Percentiles rank a stretch among this genome's conserved stretches.
Conservation (phyloP, 2,329 filamentous ascomycete species). For the Neofusicoccum sp. region DNA sequence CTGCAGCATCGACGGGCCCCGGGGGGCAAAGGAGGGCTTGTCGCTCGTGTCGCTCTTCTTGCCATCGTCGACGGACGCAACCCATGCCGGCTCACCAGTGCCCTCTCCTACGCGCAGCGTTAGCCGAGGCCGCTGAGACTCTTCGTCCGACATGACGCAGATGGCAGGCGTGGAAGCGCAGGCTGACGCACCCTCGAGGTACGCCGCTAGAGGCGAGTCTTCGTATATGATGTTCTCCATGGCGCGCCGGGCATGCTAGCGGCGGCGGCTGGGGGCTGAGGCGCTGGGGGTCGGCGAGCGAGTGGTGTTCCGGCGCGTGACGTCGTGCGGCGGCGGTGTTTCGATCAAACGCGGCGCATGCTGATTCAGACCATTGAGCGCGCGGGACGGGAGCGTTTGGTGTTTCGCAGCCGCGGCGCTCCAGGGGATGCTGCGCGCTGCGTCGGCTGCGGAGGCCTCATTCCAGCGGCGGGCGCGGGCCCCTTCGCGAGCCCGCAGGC, state of each 20-base stretch:
- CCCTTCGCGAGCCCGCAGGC: constrained; percentile 9
- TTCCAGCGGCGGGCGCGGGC: constrained; percentile 6
- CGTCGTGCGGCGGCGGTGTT: constrained; percentile 17
- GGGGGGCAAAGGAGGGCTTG: constrained; percentile 51
- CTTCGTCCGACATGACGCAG: constrained; percentile 21
- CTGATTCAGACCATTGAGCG: constrained; percentile 10
- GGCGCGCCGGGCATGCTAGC: constrained; percentile 28
- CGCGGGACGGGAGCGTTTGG: background rate
- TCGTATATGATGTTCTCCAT: constrained; percentile 91
- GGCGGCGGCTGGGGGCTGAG: constrained; percentile 5
- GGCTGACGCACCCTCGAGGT: constrained; percentile 74
- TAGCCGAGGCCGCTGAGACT: constrained; percentile 24
- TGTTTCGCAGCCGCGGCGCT: constrained; percentile 6
- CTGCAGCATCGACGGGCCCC: constrained; percentile 52
- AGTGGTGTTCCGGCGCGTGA: constrained; percentile 10
- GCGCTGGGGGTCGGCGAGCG: background rate
- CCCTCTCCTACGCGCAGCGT: constrained; percentile 37
- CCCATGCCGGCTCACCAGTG: constrained; percentile 28
- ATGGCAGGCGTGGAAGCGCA: constrained; percentile 20
- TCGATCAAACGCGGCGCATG: constrained; percentile 17
- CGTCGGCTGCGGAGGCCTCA: constrained; percentile 5
- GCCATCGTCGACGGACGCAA: constrained; percentile 15
- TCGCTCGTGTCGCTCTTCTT: background rate
- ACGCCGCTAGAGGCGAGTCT: constrained; percentile 84
- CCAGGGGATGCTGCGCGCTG: constrained; percentile 2